Base-by-base conservation (phyloP, 2,329 filamentous ascomycete species). In the Dendryphion nanum region DNA sequence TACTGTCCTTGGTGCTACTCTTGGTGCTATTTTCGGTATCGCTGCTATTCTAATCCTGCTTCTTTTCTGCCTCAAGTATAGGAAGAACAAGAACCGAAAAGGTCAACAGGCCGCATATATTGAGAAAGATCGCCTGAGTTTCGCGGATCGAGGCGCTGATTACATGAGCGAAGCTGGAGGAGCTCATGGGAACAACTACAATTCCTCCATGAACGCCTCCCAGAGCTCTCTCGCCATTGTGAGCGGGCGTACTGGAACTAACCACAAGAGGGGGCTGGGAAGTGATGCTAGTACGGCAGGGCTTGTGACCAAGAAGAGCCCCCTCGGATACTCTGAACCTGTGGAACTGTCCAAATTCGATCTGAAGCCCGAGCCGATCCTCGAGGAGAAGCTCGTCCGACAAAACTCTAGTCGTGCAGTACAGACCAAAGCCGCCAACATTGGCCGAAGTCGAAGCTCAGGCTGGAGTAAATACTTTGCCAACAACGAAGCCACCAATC, bases 391-490 rank as follows among this genome's bases (percentile, higher is more conserved):
- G 49, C 12, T 62, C 14, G 47, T 62, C 20, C 63, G 66, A 14
- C 67, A 66, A 45, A 57, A 64, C 50, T 54, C 61, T 45, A 48
- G 57, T 15, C 65, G 48, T 44, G 38, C 38, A 24, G 48, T 52
- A 16, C 43, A 49, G 13, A 33, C 41, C 20, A 33, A 43, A 16
- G 41, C 35, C 4, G 47, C 44, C 14, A 51, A 57, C 21, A 30
- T 45, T 30, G 48, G 48, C 18, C 53, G 62, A 45, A 66, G 59
- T 39, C 63, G 67, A 15, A 86, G 82, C 56, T 88, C 85, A 8
- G 85, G 85, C 32, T 89, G 85, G 85, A 87, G 86, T 62, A 72
- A 79, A 37, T 89, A 88, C 65, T 89, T 85, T 78, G 86, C 83
- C 12, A 83, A 83, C 35, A 85, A 84, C 37, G 85, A 83, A 48